These are phyloP conservation scores for Talaromyces sp. DNA, from an alignment of 2,329 filamentous ascomycete species.

Conservation along the genomic window DNA sequence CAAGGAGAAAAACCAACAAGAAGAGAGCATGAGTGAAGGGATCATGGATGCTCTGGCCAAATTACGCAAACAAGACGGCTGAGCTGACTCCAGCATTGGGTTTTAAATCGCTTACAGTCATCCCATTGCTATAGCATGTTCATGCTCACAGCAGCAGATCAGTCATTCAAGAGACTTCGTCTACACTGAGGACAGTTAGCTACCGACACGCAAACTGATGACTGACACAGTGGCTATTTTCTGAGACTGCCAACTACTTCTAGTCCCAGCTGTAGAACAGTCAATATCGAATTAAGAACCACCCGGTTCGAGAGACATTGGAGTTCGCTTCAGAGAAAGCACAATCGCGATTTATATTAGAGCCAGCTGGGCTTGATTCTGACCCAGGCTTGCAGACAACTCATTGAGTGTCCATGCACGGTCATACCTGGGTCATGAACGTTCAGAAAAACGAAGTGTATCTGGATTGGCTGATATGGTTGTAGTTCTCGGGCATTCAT, in stretches of 20 bases:
- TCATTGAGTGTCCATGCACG: background rate
- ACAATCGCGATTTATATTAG: background rate
- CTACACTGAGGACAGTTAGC: background rate
- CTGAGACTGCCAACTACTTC: background rate
- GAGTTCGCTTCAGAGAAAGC: background rate
- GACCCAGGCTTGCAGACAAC: background rate
- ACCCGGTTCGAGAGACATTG: background rate
- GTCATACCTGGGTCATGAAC: background rate
- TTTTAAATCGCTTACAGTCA: background rate
- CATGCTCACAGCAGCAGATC: background rate
- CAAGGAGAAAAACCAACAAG: conserved; percentile 28
- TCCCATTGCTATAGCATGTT: too few species aligned
- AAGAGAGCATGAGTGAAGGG: conserved; percentile 55
- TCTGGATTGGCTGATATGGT: background rate
- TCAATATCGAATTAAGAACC: background rate
- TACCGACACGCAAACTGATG: background rate
- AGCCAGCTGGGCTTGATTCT: background rate
- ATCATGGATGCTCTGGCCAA: conserved; percentile 60
- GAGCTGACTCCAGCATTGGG: background rate
- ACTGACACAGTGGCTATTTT: background rate
- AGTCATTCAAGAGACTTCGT: background rate
- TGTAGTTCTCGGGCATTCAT: background rate
- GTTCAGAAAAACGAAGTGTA: background rate
- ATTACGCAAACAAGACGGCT: conserved; percentile 44
- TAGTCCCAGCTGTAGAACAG: background rate